Evolutionary conservation across 2,329 filamentous ascomycete genomes (phyloP), one percentile per base, ranked within the genome.

Genomic region (Neonectria hederae): DNA sequence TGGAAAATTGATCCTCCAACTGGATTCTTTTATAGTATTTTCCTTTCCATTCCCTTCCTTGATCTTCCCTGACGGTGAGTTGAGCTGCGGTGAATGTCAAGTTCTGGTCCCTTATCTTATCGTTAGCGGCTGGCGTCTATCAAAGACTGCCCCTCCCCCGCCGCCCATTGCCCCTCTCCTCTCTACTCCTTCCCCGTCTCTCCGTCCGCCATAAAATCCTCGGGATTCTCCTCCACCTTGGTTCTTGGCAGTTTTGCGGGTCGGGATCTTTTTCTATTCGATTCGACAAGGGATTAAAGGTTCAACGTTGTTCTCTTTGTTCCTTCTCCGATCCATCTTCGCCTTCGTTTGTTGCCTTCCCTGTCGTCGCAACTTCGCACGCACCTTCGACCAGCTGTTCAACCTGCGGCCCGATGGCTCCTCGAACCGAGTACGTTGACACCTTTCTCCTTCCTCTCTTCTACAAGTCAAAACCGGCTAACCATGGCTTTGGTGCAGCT

Each of bases 401-500:
- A 42, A 17, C n/a, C 22, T 59, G 59, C 59, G 10, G 10, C 28
- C 8, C 28, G 68, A 84, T 84, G 83, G 77, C 80, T 38, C 77
- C 81, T 58, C 78, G 77, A 59, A 83, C 78, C 62, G 81, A 84
- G 83, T 82, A 79, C 68, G 80, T 76, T 51, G 11, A 21, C 54
- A 28, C 9, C 9, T 22, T 26, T 42, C 22, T 28, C 3, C 9
- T 26, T 48, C 4, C 26, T 38, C 22, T 24, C 32, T 22, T 21
- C 26, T 4, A 5, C 17, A 46, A 24, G 14, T 6, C 11, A 19
- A 22, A 42, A 17, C 45, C 17, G n/a, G 54, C 66, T 69, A 48
- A 73, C 59, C 19, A 72, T 42, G 38, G 17, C 11, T 48, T 14
- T 10, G n/a, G 9, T 26, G 32, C 74, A 93, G 91, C 76, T 90